Base-by-base conservation (phyloP, 192 early-diverging fungal genomes). In the Podila clonocystis region DNA sequence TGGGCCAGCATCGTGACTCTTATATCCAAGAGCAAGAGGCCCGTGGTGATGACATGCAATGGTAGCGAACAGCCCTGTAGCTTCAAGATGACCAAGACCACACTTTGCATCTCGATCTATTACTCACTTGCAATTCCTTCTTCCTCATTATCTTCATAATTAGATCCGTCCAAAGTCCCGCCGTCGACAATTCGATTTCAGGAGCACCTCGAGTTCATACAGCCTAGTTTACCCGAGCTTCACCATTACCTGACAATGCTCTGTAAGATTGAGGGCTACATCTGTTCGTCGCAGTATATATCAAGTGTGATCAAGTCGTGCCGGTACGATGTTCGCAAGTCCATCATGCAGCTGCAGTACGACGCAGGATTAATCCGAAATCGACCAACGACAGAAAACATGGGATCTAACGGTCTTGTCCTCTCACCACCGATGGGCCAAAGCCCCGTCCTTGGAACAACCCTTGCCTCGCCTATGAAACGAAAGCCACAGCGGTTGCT, bases 11-110 rank as follows among this genome's bases (percentile, higher is more conserved):
- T 97, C 12, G 85, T 87, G 63, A 85, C 88, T 50, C 74, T 97
- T 34, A 86, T 93, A 19, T 85, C 89, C 48, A 91, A 87, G 55
- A 93, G 91, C 82, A 91, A 89, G 41, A 85, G 94, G 2, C 95
- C 95, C 0, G 94, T 97, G 29, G 87, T 95, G n/a, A 87, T 97
- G 76, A 95, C 92, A 0, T 94, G 94, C 78, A 92, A 91, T 73
- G 87, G 87, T 88, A 85, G 75, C 26, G 31, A 12, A 34, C 60
- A 15, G 1, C 3, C 41, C 4, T 11, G 2, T 12, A 22, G 1
- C 55, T 20, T 12, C 7, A 11, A 58, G 17, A 28, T 22, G 3
- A 2, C 0, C 24, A 28, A 28, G 57, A 6, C 7, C 24, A 3
- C 7, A 7, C 9, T 4, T 8, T 2, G 17, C 15, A 12, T 29